phyloP scores from a whole-genome alignment of 805 yeast species.

The Candida ficus region DNA sequence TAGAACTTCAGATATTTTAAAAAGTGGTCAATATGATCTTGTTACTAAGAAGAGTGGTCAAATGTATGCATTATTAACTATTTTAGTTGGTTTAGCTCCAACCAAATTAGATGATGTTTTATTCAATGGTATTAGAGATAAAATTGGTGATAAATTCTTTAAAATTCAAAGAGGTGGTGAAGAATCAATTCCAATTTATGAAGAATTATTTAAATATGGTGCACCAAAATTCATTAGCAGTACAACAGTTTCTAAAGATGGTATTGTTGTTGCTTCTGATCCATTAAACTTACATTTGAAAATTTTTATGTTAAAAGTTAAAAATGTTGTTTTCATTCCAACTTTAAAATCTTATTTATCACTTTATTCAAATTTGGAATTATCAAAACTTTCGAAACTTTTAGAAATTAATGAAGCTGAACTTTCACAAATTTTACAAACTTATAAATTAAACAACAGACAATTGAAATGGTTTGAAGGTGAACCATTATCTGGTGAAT shows the following conservation, averaged over 20 bases:
- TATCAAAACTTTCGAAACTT: slow-evolving; percentile 37
- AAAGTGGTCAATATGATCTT: slow-evolving; percentile 39
- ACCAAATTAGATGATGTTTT: slow-evolving; percentile 41
- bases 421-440: slow-evolving; percentile 33
- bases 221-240: slow-evolving; percentile 45
- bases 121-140: slow-evolving; percentile 39
- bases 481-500: slow-evolving; percentile 36
- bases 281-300: slow-evolving; percentile 39
- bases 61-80: slow-evolving; percentile 45
- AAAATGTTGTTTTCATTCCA: slow-evolving; percentile 33
- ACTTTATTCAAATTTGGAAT: slow-evolving; percentile 41
- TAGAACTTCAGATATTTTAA: slow-evolving; percentile 38
- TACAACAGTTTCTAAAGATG: slow-evolving; percentile 29
- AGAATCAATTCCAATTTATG: slow-evolving; percentile 35
- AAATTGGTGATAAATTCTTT: slow-evolving; percentile 39
- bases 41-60: slow-evolving; percentile 45
- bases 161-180: slow-evolving; percentile 39
- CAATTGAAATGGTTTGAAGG: slow-evolving; percentile 41
- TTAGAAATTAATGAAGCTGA: slow-evolving; percentile 29
- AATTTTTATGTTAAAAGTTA: slow-evolving; percentile 38
- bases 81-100: slow-evolving; percentile 41
- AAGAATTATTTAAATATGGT: slow-evolving; percentile 42
- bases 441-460: slow-evolving; percentile 40
- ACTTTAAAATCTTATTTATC: slow-evolving; percentile 40
- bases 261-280: slow-evolving; percentile 28